Evolutionary conservation across 805 yeast genomes (phyloP).

Genomic region (Zygoascus ofunaensis): DNA sequence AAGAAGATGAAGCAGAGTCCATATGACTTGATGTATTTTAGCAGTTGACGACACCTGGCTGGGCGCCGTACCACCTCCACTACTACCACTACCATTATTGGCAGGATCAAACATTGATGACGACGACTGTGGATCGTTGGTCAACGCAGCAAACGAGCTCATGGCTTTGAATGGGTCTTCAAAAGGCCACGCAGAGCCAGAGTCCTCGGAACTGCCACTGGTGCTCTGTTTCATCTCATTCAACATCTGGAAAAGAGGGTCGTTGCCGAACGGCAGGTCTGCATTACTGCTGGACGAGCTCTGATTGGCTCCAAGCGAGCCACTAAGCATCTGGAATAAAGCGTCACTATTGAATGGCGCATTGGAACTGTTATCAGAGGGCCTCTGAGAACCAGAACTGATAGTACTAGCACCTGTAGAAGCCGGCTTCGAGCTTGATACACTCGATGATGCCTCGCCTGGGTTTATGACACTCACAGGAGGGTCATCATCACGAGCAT

Average conservation of each 20-base stretch:
- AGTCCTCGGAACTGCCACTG: slow-evolving; percentile 3
- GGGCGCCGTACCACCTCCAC: neutral
- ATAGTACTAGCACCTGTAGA: neutral
- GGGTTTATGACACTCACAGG: no score
- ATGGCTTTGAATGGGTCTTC: slow-evolving; percentile 8
- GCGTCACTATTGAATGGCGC: no score
- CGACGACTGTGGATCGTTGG: no score
- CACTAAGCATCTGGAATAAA: no score
- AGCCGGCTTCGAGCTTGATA: neutral
- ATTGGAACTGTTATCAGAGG: no score
- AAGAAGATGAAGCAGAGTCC: slow-evolving; percentile 19
- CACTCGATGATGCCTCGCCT: neutral
- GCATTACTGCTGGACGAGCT: neutral
- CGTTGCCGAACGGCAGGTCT: slow-evolving; percentile 7
- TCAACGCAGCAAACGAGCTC: neutral
- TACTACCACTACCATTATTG: neutral
- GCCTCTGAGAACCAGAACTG: neutral
- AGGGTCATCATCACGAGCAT: no score
- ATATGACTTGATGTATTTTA: slow-evolving; percentile 7
- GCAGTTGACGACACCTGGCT: neutral
- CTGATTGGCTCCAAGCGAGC: no score
- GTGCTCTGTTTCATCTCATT: slow-evolving; percentile 12
- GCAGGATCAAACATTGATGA: neutral
- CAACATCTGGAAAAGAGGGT: slow-evolving; percentile 18
- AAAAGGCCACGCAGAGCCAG: neutral